phyloP scores from a whole-genome alignment of 176 grass and related monocot species.

The Aegilops umbellulata region DNA sequence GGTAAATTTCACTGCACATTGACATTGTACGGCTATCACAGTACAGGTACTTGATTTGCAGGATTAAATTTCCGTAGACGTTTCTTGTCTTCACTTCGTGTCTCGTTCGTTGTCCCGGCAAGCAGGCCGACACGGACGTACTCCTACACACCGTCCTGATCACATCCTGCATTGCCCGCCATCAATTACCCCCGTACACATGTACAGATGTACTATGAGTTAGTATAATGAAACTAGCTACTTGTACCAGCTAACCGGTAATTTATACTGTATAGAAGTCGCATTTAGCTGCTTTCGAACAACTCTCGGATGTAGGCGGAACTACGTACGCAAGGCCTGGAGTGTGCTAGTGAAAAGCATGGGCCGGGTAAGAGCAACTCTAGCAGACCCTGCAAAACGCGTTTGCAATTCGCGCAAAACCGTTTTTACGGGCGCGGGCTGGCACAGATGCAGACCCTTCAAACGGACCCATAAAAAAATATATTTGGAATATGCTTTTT shows the following conservation, averaged over 20 bases:
- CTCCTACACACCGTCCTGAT: background rate
- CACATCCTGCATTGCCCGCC: conserved; percentile 6
- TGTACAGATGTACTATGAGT: background rate
- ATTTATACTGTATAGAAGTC: background rate
- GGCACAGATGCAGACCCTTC: too few relatives aligned
- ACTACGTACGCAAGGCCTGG: background rate
- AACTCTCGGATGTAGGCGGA: background rate
- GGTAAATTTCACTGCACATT: background rate
- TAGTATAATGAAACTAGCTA: background rate
- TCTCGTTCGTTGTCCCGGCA: background rate
- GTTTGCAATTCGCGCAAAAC: too few relatives aligned
- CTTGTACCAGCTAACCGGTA: background rate
- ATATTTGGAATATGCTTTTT: too few relatives aligned
- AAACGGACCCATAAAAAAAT: too few relatives aligned
- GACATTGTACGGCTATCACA: background rate
- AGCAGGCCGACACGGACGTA: background rate
- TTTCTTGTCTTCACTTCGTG: background rate
- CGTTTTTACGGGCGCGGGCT: too few relatives aligned
- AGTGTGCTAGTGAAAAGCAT: background rate
- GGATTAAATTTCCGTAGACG: conserved; percentile 26
- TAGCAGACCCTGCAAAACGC: too few relatives aligned
- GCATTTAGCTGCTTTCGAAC: background rate
- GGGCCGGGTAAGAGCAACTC: too few relatives aligned
- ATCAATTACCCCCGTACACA: background rate
- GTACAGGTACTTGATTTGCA: background rate